These are phyloP conservation scores for Batkoa obscura DNA, from an alignment of 371 early-diverging fungal species.

Conservation along the genomic window DNA sequence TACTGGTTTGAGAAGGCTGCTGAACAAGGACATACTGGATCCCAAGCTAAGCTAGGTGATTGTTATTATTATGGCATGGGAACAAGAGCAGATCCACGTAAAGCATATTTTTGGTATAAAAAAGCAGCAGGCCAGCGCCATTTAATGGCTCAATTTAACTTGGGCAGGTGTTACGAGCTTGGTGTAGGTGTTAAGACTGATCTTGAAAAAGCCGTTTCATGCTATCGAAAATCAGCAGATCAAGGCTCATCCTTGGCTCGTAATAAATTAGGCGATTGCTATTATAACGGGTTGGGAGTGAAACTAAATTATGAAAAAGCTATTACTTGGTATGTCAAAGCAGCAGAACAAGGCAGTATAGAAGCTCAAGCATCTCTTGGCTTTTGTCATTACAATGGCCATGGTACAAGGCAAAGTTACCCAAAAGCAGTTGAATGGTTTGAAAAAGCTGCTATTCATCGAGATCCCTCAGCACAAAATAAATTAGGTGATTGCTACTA, in stretches of 20 bases:
- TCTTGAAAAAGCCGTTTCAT: constrained; percentile 32
- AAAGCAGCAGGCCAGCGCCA: constrained; percentile 36
- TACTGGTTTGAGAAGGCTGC: constrained; percentile 47
- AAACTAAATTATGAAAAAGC: constrained; percentile 30
- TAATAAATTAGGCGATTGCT: constrained; percentile 54
- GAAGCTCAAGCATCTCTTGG: constrained; percentile 68
- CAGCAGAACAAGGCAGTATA: constrained; percentile 56
- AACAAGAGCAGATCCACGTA: constrained; percentile 29
- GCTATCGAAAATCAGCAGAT: constrained; percentile 15
- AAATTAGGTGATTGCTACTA: constrained; percentile 67
- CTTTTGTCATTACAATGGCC: constrained; percentile 50
- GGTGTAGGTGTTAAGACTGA: constrained; percentile 46
- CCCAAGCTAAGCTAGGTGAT: constrained; percentile 66
- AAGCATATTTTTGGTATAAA: constrained; percentile 66
- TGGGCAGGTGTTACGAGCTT: constrained; percentile 63
- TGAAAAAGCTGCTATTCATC: constrained; percentile 42
- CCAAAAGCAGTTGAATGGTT: constrained; percentile 46
- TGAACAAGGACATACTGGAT: constrained; percentile 46
- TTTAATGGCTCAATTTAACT: constrained; percentile 53
- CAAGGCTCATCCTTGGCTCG: constrained; percentile 51
- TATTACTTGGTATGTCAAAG: constrained; percentile 39
- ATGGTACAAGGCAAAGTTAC: constrained; percentile 34
- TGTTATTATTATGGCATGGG: constrained; percentile 83
- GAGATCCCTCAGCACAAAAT: constrained; percentile 52
- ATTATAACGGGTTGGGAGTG: constrained; percentile 61